phyloP scores from a whole-genome alignment of 768 basidiomycete genomes.

The Tricholomella constricta region DNA sequence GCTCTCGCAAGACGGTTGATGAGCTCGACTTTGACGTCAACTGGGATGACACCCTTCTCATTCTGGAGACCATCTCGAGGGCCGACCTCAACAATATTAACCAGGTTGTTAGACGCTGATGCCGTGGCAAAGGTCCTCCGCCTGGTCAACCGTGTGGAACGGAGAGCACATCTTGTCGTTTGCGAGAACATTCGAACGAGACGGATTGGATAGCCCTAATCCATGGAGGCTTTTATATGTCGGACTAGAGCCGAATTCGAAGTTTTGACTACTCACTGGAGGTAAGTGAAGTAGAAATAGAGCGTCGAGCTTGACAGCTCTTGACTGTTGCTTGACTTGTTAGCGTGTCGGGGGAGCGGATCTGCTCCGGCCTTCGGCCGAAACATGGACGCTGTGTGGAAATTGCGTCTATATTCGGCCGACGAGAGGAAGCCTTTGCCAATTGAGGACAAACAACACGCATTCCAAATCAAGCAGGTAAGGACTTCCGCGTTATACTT shows the following conservation, averaged over 20 bases:
- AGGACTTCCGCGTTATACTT: no score
- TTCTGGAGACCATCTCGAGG: constrained; percentile 94
- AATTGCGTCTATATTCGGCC: no score
- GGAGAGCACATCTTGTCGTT: constrained; percentile 13
- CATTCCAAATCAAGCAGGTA: not conserved
- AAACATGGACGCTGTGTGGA: no score
- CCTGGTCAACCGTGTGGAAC: constrained; percentile 4
- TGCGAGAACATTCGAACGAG: constrained; percentile 7
- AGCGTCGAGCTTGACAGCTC: no score
- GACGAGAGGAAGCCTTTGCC: not conserved
- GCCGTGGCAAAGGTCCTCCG: constrained; percentile 26
- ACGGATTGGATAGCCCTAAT: not conserved
- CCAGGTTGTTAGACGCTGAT: constrained; percentile 32
- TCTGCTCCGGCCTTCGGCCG: not conserved
- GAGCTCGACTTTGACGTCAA: constrained; percentile 75
- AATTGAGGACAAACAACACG: not conserved
- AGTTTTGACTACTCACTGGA: constrained; percentile 3
- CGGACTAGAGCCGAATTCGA: constrained; percentile 15
- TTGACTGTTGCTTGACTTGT: no score
- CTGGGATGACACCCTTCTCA: constrained; percentile 72
- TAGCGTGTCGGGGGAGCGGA: not conserved
- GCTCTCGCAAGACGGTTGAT: constrained; percentile 72
- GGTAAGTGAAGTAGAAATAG: not conserved
- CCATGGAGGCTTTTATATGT: constrained; percentile 4
- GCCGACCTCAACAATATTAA: constrained; percentile 86